Percentiles rank a stretch among this genome's conserved stretches.
phyloP scores from a whole-genome alignment of 2,329 filamentous ascomycete species.

The Hymenoscyphus fructigenus region DNA sequence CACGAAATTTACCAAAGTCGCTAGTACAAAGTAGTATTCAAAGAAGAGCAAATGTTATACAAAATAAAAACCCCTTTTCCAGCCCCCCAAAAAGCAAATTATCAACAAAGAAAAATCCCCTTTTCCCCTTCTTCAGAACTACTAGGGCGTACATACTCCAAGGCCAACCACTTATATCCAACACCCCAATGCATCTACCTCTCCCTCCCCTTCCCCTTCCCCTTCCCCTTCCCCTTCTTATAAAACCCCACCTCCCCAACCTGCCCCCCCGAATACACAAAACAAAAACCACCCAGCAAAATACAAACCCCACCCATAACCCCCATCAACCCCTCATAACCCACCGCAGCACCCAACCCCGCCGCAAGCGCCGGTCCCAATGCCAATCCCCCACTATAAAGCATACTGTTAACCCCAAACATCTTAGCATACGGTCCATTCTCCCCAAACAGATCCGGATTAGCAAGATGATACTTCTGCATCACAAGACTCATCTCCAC shows the following conservation, averaged over 20 bases:
- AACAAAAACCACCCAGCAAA: constrained; percentile 23
- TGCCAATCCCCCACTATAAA: constrained; percentile 59
- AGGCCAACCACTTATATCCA: not conserved
- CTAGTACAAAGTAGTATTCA: too few species aligned
- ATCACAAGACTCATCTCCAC: constrained; percentile 58
- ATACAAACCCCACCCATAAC: constrained; percentile 28
- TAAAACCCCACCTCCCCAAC: not conserved
- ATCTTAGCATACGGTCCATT: constrained; percentile 63
- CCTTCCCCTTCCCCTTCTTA: not conserved
- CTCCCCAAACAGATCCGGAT: constrained; percentile 53
- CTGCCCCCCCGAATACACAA: constrained; percentile 25
- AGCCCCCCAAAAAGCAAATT: too few species aligned
- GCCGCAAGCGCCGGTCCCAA: constrained; percentile 59
- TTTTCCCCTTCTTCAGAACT: too few species aligned
- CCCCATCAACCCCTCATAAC: constrained; percentile 55
- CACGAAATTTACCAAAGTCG: too few species aligned
- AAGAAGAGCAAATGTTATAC: too few species aligned
- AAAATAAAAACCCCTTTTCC: too few species aligned
- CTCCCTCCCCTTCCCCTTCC: not conserved
- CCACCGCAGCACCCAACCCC: constrained; percentile 48
- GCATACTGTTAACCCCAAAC: constrained; percentile 63
- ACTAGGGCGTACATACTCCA: not conserved
- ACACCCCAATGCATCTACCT: not conserved
- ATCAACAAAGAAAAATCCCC: too few species aligned
- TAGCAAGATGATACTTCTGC: constrained; percentile 54